phyloP scores from a whole-genome alignment of 2,329 filamentous ascomycete species.

The Verticillium nonalfalfae region DNA sequence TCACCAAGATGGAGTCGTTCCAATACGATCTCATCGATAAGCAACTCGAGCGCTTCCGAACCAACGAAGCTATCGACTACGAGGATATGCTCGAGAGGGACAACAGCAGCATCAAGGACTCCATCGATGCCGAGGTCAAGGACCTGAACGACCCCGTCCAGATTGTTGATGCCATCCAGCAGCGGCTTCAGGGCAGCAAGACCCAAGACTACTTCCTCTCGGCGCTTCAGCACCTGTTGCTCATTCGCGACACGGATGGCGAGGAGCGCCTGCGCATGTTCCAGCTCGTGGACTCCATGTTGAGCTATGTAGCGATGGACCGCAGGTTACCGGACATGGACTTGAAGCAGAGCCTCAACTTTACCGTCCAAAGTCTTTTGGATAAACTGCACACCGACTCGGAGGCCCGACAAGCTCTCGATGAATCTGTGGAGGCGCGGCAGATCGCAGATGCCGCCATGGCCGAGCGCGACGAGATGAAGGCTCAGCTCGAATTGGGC shows the following conservation, averaged over 20 bases:
- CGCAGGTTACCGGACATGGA: slow-evolving; percentile 93
- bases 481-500: slow-evolving; percentile 77
- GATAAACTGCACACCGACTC: slow-evolving; percentile 96
- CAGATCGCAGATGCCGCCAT: slow-evolving; percentile 94
- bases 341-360: slow-evolving; percentile 94
- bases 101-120: slow-evolving; percentile 84
- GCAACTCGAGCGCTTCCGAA: slow-evolving; percentile 88
- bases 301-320: slow-evolving; percentile 99
- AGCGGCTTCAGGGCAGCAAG: slow-evolving; percentile 73
- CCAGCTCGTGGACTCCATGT: slow-evolving; percentile 96
- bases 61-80: slow-evolving; percentile 96
- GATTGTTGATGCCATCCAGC: slow-evolving; percentile 89
- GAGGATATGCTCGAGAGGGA: slow-evolving; percentile 94
- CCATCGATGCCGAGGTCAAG: slow-evolving; percentile 76
- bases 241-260: slow-evolving; percentile 85
- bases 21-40: slow-evolving; percentile 98
- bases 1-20: slow-evolving; percentile 96
- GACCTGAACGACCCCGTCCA: slow-evolving; percentile 90
- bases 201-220: slow-evolving; percentile 95
- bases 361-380: slow-evolving; percentile 89
- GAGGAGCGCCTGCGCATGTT: slow-evolving; percentile 94
- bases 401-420: slow-evolving; percentile 84
- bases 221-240: slow-evolving; percentile 86
- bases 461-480: slow-evolving; percentile 94
- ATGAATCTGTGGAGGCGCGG: slow-evolving; percentile 83